Conservation (phyloP, 805 yeast genomes). For the Kregervanrija delftensis region DNA sequence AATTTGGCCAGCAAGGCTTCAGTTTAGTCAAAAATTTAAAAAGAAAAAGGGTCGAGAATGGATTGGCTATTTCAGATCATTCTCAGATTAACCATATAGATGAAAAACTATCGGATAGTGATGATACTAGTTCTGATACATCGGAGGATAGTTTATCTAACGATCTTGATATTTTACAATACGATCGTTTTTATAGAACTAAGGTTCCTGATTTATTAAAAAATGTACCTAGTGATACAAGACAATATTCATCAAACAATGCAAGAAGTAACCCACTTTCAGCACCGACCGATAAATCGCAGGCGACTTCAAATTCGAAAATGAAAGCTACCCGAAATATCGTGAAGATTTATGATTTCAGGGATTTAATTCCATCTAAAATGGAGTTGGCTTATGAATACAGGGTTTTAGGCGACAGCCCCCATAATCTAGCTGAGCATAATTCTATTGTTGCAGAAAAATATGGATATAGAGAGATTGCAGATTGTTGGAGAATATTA, state of each 20-base stretch:
- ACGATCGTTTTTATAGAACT: slow-evolving; percentile 45
- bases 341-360: slow-evolving; percentile 60
- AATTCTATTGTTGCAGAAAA: slow-evolving; percentile 66
- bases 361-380: slow-evolving; percentile 67
- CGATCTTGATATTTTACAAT: slow-evolving; percentile 60
- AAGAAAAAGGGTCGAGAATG: slow-evolving; percentile 19
- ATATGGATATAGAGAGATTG: slow-evolving; percentile 53
- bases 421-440: slow-evolving; percentile 57
- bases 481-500: slow-evolving; percentile 69
- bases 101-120: slow-evolving; percentile 14
- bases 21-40: slow-evolving; percentile 29
- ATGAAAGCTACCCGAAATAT: slow-evolving; percentile 35
- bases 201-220: slow-evolving; percentile 46
- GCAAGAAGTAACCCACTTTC: slow-evolving; percentile 29
- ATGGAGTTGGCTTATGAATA: slow-evolving; percentile 64
- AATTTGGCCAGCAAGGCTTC: slow-evolving; percentile 50
- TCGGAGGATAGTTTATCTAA: slow-evolving; percentile 58
- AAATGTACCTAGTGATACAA: slow-evolving; percentile 27
- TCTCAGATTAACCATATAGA: slow-evolving; percentile 1
- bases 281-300: slow-evolving; percentile 31
- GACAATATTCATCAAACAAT: slow-evolving; percentile 13
- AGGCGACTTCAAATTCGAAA: slow-evolving; percentile 20
- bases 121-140: slow-evolving; percentile 20
- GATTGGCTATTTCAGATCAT: slow-evolving; percentile 11
- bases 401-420: slow-evolving; percentile 53